Evolutionary conservation across 495 filamentous ascomycete species (phyloP).

Genomic region (Penicillium steckii): DNA sequence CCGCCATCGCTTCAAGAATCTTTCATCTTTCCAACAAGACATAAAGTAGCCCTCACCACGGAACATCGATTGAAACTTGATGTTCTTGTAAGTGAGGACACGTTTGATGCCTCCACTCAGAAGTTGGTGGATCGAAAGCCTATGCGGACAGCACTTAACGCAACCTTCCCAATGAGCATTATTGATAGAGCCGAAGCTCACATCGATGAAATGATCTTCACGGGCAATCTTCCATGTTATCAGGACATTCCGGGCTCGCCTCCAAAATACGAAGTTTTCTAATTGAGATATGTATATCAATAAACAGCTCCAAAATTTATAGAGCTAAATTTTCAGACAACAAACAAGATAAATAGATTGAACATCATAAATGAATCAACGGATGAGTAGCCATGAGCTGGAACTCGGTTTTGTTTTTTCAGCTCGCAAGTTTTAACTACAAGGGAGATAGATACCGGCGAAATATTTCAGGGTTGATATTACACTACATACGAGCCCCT

Average conservation of each 20-base stretch:
- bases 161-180: slow-evolving; percentile 12
- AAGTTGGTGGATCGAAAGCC: slow-evolving; percentile 13
- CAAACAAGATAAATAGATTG: too few species aligned
- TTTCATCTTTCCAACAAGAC: background rate
- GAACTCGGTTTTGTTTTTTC: too few species aligned
- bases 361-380: too few species aligned
- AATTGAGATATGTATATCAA: too few species aligned
- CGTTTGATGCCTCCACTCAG: slow-evolving; percentile 2
- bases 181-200: background rate
- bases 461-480: background rate
- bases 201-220: background rate
- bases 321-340: too few species aligned
- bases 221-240: slow-evolving; percentile 10
- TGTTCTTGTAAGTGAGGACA: slow-evolving; percentile 10
- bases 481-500: too few species aligned
- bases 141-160: background rate
- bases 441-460: too few species aligned
- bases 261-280: slow-evolving; percentile 7
- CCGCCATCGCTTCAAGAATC: background rate
- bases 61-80: slow-evolving; percentile 18
- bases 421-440: too few species aligned
- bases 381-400: too few species aligned
- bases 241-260: slow-evolving; percentile 12
- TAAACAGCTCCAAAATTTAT: too few species aligned
- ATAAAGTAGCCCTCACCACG: slow-evolving; percentile 4